Evolutionary conservation across 2,329 filamentous ascomycete species (phyloP).

Genomic region (Claviceps capensis): DNA sequence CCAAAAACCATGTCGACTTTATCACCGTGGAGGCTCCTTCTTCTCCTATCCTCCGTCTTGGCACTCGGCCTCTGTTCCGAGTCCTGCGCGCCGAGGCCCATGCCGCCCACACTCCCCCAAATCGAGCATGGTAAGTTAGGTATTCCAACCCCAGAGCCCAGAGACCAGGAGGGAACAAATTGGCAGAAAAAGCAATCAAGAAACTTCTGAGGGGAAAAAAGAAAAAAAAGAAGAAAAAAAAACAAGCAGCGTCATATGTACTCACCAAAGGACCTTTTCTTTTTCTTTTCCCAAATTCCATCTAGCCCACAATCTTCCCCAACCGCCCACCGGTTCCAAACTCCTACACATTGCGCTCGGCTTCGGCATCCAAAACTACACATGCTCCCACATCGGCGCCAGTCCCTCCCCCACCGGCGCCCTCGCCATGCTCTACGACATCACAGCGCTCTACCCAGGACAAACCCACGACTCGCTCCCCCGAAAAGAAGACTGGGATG

Average conservation of each 20-base stretch:
- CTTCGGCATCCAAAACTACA: constrained; percentile 58
- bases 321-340: constrained; percentile 22
- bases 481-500: constrained; percentile 20
- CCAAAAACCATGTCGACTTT: constrained; percentile 19
- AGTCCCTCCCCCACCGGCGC: constrained; percentile 34
- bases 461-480: constrained; percentile 24
- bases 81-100: constrained; percentile 9
- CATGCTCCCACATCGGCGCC: constrained; percentile 30
- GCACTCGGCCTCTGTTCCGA: constrained; percentile 16
- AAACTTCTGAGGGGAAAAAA: neutral
- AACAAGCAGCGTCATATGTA: too few relatives aligned
- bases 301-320: constrained; percentile 29
- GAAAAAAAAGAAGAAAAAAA: neutral
- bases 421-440: constrained; percentile 46
- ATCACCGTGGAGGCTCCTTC: constrained; percentile 11
- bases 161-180: too few relatives aligned
- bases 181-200: neutral
- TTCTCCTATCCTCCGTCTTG: constrained; percentile 21
- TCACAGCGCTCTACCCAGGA: constrained; percentile 36
- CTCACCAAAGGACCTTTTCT: too few relatives aligned
- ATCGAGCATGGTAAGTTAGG: constrained; percentile 1
- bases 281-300: too few relatives aligned
- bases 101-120: neutral
- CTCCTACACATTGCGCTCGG: constrained; percentile 46
- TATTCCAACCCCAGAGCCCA: neutral